Base-by-base conservation (phyloP, 805 yeast genomes). In the Wickerhamomyces alni region DNA sequence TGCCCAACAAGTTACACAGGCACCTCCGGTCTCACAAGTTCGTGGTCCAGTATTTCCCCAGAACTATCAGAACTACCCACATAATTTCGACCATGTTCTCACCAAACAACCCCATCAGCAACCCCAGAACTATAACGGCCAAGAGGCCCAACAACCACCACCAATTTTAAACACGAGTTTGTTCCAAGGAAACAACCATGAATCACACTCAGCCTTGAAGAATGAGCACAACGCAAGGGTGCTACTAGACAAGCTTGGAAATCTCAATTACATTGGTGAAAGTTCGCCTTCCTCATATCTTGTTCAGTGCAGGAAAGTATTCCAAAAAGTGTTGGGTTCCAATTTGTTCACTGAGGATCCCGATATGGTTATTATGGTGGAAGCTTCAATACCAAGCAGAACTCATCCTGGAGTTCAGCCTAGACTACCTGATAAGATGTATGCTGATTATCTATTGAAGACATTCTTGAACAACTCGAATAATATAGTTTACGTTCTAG, bases 231-330 rank as follows among this genome's bases (percentile, higher is more conserved):
- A 33, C 47, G 45, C 30, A 19, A 52, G 67, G 31, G 44, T 66
- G 17, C 39, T 68, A 12, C 50, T 52, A 44, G 71, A 66, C 41
- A 55, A 52, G 8, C 57, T 58, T 6, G 70, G 71, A 0, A 59
- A 58, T 18, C 43, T 61, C 15, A 46, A 69, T 18, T 67, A 65
- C 39, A 44, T 68, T 36, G 73, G 74, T 8, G 74, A 69, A 39
- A 59, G 67, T 24, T 64, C 68, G 19, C 66, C 70, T 0, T 54
- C 66, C 10, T 64, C 74, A 2, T 57, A 67, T 32, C 50, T 70
- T 7, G 52, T 64, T 26, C 74, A 70, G 43, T 58, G 66, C 3
- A 50, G 72, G 10, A 63, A 61, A 38, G 51, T 69, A 1, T 69
- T 68, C 44, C 42, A 47, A 22, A 54, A 48, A 15, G 47, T 51